These are phyloP conservation scores for Diaporthe citrichinensis DNA, from an alignment of 2,329 filamentous ascomycete species.

Conservation along the genomic window DNA sequence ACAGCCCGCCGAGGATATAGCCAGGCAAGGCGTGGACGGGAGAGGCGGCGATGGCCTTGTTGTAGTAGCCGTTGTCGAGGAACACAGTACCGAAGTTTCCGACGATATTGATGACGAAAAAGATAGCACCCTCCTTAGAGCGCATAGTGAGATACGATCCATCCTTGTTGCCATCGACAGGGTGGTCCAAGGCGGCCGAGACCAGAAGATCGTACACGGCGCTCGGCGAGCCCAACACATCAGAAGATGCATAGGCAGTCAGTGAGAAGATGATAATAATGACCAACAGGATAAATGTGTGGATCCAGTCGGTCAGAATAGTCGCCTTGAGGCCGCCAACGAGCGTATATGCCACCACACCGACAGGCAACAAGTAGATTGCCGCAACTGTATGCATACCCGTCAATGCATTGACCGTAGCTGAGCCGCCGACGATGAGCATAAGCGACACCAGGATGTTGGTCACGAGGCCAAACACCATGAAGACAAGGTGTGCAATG, in stretches of 20 bases:
- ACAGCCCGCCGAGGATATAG: constrained; percentile 87
- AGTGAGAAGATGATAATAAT: constrained; percentile 91
- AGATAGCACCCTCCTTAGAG: constrained; percentile 84
- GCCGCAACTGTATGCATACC: constrained; percentile 84
- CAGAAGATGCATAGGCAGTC: constrained; percentile 82
- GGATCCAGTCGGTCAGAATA: constrained; percentile 87
- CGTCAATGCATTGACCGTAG: constrained; percentile 79
- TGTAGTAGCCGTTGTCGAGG: constrained; percentile 85
- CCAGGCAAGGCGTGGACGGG: constrained; percentile 89
- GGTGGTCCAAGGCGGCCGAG: constrained; percentile 76
- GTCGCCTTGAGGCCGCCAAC: constrained; percentile 88
- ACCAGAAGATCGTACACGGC: constrained; percentile 85
- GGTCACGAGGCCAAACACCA: constrained; percentile 85
- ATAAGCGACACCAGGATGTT: constrained; percentile 91
- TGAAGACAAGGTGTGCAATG: constrained; percentile 81
- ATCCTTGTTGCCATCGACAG: constrained; percentile 82
- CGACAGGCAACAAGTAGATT: constrained; percentile 85
- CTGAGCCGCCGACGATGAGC: constrained; percentile 85
- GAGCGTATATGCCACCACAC: constrained; percentile 85
- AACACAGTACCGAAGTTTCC: constrained; percentile 90
- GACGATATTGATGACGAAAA: constrained; percentile 90
- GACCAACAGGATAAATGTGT: constrained; percentile 86
- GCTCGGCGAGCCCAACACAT: constrained; percentile 79
- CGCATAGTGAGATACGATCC: constrained; percentile 92
- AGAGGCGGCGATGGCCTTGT: constrained; percentile 91